phyloP scores from a whole-genome alignment of 2,329 filamentous ascomycete species.

The Aspergillus flavus region DNA sequence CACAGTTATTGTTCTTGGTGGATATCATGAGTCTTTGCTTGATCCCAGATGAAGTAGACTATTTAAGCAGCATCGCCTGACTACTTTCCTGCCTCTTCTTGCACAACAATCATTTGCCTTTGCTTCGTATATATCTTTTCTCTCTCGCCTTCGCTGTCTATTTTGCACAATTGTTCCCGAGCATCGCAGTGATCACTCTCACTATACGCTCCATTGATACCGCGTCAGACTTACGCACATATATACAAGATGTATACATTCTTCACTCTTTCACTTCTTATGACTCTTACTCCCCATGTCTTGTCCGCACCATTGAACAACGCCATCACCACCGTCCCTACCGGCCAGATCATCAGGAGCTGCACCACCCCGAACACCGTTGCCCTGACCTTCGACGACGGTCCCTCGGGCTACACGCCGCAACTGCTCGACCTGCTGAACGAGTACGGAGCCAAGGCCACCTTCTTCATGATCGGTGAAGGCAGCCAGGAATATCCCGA shows the following conservation, averaged over 20 bases:
- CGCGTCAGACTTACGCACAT: neutral
- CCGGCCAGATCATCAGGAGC: slow-evolving; percentile 48
- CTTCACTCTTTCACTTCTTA: slow-evolving; percentile 4
- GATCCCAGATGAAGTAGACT: neutral
- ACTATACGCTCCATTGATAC: neutral
- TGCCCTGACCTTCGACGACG: slow-evolving; percentile 68
- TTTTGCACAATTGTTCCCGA: neutral
- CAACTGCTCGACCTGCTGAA: slow-evolving; percentile 61
- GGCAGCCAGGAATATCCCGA: slow-evolving; percentile 31
- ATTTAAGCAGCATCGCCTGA: slow-evolving; percentile 6
- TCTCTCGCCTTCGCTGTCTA: neutral
- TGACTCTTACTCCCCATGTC: neutral
- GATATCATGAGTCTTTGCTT: neutral
- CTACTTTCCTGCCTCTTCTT: neutral
- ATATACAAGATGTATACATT: slow-evolving; percentile 1
- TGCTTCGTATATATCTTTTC: neutral
- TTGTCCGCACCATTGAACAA: neutral
- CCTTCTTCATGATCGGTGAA: slow-evolving; percentile 63
- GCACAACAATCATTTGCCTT: neutral
- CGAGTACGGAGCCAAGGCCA: slow-evolving; percentile 60
- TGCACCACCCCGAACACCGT: slow-evolving; percentile 55
- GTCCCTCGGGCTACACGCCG: slow-evolving; percentile 61
- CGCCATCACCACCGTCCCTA: slow-evolving; percentile 21
- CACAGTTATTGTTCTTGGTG: neutral
- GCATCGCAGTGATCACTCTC: neutral